Evolutionary conservation across 106 monocot genomes (phyloP).

Genomic region (Triglochin maritima): DNA sequence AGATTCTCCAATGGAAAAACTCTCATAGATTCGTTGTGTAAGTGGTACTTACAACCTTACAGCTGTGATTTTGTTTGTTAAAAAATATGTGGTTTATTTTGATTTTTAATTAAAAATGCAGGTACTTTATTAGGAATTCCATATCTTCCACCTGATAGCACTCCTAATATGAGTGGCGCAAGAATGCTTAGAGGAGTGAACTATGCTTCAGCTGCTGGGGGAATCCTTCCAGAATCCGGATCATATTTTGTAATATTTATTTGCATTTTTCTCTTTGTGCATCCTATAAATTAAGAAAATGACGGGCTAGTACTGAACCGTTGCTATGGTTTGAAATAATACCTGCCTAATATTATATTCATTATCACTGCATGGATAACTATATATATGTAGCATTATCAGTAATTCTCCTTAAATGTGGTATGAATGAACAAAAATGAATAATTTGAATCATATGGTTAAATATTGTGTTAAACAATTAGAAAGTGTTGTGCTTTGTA

Average conservation of each 20-base stretch:
- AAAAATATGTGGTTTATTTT: neutral
- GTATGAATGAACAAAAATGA: neutral
- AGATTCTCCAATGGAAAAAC: slow-evolving; percentile 9
- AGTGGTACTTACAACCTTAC: neutral
- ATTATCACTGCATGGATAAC: neutral
- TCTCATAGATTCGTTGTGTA: neutral
- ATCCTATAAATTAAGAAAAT: neutral
- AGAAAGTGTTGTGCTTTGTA: neutral
- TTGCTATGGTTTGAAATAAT: too few species aligned
- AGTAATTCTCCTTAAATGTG: neutral
- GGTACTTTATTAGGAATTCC: slow-evolving; percentile 52
- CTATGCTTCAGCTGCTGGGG: slow-evolving; percentile 42
- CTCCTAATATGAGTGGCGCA: slow-evolving; percentile 22
- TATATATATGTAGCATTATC: neutral
- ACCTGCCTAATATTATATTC: neutral
- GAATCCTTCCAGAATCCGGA: neutral
- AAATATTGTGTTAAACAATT: neutral
- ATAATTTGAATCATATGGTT: neutral
- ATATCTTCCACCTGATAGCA: slow-evolving; percentile 39
- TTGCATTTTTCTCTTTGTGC: neutral
- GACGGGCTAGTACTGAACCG: too few species aligned
- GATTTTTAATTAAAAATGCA: slow-evolving; percentile 3
- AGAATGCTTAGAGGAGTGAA: slow-evolving; percentile 40
- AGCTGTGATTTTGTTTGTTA: neutral
- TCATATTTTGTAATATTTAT: neutral